These are phyloP conservation scores for Cryphonectria radicalis DNA, from an alignment of 2,329 filamentous ascomycete species.

Conservation along the genomic window DNA sequence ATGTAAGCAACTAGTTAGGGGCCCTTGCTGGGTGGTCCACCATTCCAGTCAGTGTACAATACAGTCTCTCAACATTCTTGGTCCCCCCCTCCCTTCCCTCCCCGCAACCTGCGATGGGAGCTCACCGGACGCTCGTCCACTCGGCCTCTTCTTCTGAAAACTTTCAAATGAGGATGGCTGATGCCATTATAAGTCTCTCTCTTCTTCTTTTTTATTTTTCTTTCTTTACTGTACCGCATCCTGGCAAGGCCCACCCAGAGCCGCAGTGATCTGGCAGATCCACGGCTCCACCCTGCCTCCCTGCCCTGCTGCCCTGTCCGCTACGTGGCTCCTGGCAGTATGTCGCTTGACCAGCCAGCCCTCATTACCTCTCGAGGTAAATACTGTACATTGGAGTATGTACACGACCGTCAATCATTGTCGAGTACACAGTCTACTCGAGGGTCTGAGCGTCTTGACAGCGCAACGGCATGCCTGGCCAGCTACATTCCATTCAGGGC, in stretches of 20 bases:
- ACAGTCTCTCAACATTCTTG: background rate
- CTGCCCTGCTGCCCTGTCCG: background rate
- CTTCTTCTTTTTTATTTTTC: background rate
- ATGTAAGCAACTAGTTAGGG: background rate
- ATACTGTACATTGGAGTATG: background rate
- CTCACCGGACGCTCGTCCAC: too few relatives aligned
- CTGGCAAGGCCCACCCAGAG: slow-evolving; percentile 1
- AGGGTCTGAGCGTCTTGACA: background rate
- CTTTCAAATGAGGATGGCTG: background rate
- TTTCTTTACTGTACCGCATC: background rate
- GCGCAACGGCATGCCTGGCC: slow-evolving; percentile 6
- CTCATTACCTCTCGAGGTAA: background rate
- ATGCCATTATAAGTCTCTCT: background rate
- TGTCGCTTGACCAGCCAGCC: background rate
- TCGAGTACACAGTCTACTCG: background rate
- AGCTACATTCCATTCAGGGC: background rate
- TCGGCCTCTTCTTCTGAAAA: background rate
- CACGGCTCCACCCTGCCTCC: background rate
- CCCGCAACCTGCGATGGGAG: background rate
- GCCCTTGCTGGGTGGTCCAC: background rate
- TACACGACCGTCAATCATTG: background rate
- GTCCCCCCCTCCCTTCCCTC: too few relatives aligned
- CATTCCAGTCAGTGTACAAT: background rate
- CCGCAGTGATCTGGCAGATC: slow-evolving; percentile 6
- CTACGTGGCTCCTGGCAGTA: background rate